Percentiles rank a stretch among this genome's conserved stretches.
These are phyloP conservation scores for Pistacia integerrima DNA, from an alignment of 345 rosid species.

Conservation along the genomic window DNA sequence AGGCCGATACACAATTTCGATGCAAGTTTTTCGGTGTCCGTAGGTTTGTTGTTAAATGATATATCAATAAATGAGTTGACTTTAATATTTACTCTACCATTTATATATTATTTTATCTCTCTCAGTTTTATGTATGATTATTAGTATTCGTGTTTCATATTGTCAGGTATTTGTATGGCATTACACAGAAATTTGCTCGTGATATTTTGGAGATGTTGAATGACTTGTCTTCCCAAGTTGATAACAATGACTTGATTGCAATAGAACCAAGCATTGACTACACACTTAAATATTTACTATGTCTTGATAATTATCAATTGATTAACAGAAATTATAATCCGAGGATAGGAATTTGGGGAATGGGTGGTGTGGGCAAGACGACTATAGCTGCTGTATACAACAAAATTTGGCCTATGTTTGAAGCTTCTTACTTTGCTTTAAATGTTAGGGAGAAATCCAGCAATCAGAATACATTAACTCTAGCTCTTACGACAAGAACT, in stretches of 20 bases:
- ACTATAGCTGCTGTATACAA: slow-evolving; percentile 45
- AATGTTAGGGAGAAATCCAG: slow-evolving; percentile 34
- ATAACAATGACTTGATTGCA: slow-evolving; percentile 29
- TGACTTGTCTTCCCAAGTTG: neutral
- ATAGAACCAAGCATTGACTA: slow-evolving; percentile 23
- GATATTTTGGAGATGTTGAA: slow-evolving; percentile 32
- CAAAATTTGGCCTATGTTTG: neutral
- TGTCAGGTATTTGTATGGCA: slow-evolving; percentile 32
- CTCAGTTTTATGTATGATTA: neutral
- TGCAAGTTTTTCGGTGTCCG: too few species aligned
- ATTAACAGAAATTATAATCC: slow-evolving; percentile 1
- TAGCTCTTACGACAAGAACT: slow-evolving; percentile 21
- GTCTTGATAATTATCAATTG: neutral
- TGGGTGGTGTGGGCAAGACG: too few species aligned
- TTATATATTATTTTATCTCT: too few species aligned
- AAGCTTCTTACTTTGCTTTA: neutral
- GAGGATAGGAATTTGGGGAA: too few species aligned
- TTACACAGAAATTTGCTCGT: slow-evolving; percentile 32
- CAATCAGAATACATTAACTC: neutral
- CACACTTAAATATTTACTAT: slow-evolving; percentile 19
- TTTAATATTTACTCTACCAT: too few species aligned
- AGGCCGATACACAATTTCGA: too few species aligned
- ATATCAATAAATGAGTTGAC: too few species aligned
- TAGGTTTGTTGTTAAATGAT: too few species aligned
- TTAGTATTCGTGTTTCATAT: neutral